Evolutionary conservation across 2,329 filamentous ascomycete species (phyloP).

Genomic region (Westerdykella aurantiaca): DNA sequence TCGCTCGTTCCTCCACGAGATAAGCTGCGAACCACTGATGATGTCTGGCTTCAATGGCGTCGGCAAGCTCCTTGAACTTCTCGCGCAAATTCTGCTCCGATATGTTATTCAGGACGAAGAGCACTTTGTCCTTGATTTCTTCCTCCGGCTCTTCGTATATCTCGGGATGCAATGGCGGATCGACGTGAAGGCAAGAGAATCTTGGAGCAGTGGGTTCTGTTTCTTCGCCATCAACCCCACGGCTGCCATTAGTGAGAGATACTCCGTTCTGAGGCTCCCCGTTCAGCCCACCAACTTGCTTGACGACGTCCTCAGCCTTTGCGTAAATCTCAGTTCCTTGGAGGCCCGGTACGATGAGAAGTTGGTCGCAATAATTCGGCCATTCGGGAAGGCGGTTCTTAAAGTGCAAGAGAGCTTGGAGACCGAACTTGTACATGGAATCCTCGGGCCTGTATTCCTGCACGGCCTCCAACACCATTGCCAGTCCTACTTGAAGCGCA

Average conservation of each 20-base stretch:
- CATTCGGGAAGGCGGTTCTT: slow-evolving; percentile 79
- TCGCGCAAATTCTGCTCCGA: slow-evolving; percentile 80
- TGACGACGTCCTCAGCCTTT: slow-evolving; percentile 75
- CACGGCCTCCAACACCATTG: slow-evolving; percentile 96
- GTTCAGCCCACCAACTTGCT: slow-evolving; percentile 57
- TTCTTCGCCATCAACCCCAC: slow-evolving; percentile 49
- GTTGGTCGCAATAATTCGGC: slow-evolving; percentile 87
- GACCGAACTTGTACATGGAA: slow-evolving; percentile 96
- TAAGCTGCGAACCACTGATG: slow-evolving; percentile 97
- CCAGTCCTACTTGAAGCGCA: slow-evolving; percentile 86
- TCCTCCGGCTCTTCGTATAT: slow-evolving; percentile 77
- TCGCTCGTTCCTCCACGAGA: slow-evolving; percentile 90
- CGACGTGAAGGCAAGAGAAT: slow-evolving; percentile 73
- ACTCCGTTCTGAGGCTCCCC: slow-evolving; percentile 43
- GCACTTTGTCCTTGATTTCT: slow-evolving; percentile 83
- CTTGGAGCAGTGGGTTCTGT: slow-evolving; percentile 60
- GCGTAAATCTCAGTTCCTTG: slow-evolving; percentile 79
- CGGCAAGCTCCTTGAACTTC: slow-evolving; percentile 76
- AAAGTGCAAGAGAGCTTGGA: slow-evolving; percentile 89
- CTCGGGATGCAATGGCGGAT: slow-evolving; percentile 58
- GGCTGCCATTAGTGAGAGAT: slow-evolving; percentile 60
- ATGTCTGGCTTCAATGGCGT: slow-evolving; percentile 71
- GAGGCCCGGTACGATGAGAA: slow-evolving; percentile 74
- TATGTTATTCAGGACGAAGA: slow-evolving; percentile 95
- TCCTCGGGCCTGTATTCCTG: slow-evolving; percentile 75